Percentiles rank a stretch among this genome's conserved stretches.
These are phyloP conservation scores for Borovskyia barvae DNA, from an alignment of 208 protist species.

Conservation along the genomic window DNA sequence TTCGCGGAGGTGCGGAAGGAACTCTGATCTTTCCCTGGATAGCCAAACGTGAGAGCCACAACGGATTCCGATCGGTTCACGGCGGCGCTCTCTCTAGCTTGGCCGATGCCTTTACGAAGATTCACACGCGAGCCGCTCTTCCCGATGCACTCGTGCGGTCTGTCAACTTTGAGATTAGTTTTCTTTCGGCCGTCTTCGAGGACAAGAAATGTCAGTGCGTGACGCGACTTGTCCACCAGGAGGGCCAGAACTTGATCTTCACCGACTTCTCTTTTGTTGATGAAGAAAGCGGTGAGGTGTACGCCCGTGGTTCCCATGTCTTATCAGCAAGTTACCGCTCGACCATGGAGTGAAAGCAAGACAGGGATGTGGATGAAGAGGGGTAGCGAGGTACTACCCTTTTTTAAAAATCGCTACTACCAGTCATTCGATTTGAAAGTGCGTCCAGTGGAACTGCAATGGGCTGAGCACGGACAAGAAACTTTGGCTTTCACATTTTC, in stretches of 20 bases:
- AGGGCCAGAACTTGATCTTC: slow-evolving; percentile 43
- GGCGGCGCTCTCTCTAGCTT: slow-evolving; percentile 83
- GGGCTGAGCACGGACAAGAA: no score
- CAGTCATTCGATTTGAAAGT: no score
- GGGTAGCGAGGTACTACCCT: no score
- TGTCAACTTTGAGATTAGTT: slow-evolving; percentile 87
- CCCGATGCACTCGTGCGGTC: slow-evolving; percentile 23
- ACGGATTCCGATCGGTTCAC: slow-evolving; percentile 83
- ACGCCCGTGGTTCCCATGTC: slow-evolving; percentile 74
- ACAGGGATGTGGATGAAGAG: no score
- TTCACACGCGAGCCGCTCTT: slow-evolving; percentile 46
- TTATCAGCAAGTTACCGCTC: slow-evolving; percentile 15
- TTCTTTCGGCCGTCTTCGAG: slow-evolving; percentile 67
- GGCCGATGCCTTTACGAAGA: slow-evolving; percentile 77
- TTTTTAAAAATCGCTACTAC: no score
- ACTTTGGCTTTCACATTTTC: no score
- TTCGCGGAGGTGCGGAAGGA: slow-evolving; percentile 35
- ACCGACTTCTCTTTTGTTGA: slow-evolving; percentile 81
- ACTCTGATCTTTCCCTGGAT: slow-evolving; percentile 69
- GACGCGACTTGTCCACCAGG: slow-evolving; percentile 54
- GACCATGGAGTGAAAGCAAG: no score
- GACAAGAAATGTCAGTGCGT: slow-evolving; percentile 65
- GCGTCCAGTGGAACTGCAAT: no score
- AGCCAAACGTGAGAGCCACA: slow-evolving; percentile 41
- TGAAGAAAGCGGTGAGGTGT: slow-evolving; percentile 49